Evolutionary conservation across 768 basidiomycete species (phyloP), one percentile per base, ranked within the genome.

Genomic region (Hydnum rufescens): DNA sequence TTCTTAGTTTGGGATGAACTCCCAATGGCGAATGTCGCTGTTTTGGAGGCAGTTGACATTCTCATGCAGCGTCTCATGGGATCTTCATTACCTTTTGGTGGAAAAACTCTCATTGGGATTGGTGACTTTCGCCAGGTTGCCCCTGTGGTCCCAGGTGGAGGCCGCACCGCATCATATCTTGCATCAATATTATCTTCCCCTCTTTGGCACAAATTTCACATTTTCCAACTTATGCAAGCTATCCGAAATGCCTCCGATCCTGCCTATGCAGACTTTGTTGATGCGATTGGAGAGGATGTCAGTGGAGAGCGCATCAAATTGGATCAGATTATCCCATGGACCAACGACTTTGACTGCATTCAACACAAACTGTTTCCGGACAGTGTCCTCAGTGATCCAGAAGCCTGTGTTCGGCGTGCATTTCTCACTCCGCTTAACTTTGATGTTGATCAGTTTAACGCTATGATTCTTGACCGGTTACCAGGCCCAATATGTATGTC

Each of bases 1-100:
- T 51, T 65, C 0, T 61, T 70, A 22, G 62, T 67, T 2, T 70
- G 68, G 67, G 70, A 71, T 58, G 69, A 71, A 57, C 63, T 65
- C 3, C 69, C 70, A 1, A 69, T 68, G 65, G 66, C 64, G 16
- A 67, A 70, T 48, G 58, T 54, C 25, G 62, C 66, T 0, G 66
- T 64, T 0, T 50, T 68, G 0, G 49, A 55, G 5, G 68, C 67
- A 51, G 63, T 70, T 5, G 64, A 70, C 39, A 64, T 66, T 16
- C 57, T 62, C 0, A 64, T 61, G 28, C 61, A 62, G 3, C 56
- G 55, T 4, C 57, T 66, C 26, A 65, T 60, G 59, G 42, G 56
- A 3, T 63, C 23, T 6, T 51, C 63, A 39, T 34, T 53, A 13
- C 64, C 64, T 0, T 72, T 70, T 59, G 68, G 67, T 1, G 67